Evolutionary conservation across 225 moss, liverwort and hornwort species (phyloP).

Genomic region (Neckera pumila): DNA sequence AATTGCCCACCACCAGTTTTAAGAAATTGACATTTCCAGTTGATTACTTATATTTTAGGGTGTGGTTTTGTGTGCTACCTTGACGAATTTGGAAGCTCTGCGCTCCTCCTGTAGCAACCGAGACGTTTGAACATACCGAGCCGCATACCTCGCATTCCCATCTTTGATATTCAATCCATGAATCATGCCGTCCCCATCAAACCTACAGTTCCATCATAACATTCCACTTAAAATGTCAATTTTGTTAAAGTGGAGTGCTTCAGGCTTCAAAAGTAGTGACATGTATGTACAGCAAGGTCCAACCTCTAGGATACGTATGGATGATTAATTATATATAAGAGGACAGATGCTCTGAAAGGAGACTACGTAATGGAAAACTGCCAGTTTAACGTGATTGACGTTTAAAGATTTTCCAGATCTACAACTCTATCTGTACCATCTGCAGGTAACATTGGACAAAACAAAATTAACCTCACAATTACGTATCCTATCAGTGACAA

Average conservation of each 20-base stretch:
- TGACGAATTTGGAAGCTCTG: background rate
- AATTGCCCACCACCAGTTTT: too few relatives aligned
- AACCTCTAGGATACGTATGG: background rate
- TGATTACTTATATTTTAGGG: background rate
- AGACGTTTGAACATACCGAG: slow-evolving; percentile 38
- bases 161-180: slow-evolving; percentile 44
- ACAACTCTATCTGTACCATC: background rate
- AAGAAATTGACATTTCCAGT: background rate
- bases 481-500: background rate
- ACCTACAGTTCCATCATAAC: background rate
- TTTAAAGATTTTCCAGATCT: background rate
- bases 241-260: background rate
- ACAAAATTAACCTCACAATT: background rate
- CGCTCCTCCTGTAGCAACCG: slow-evolving; percentile 33
- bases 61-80: background rate
- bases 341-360: too few relatives aligned
- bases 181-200: slow-evolving; percentile 12
- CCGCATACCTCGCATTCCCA: slow-evolving; percentile 37
- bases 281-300: too few relatives aligned
- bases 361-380: too few relatives aligned
- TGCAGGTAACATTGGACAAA: background rate
- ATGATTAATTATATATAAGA: too few relatives aligned
- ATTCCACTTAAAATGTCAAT: background rate
- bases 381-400: background rate
- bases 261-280: background rate